A percentile compares a stretch with the other conserved stretches of the same genome.
These are phyloP conservation scores for Penicillium verrucosum DNA, from an alignment of 2,329 filamentous ascomycete genomes.

Conservation along the genomic window DNA sequence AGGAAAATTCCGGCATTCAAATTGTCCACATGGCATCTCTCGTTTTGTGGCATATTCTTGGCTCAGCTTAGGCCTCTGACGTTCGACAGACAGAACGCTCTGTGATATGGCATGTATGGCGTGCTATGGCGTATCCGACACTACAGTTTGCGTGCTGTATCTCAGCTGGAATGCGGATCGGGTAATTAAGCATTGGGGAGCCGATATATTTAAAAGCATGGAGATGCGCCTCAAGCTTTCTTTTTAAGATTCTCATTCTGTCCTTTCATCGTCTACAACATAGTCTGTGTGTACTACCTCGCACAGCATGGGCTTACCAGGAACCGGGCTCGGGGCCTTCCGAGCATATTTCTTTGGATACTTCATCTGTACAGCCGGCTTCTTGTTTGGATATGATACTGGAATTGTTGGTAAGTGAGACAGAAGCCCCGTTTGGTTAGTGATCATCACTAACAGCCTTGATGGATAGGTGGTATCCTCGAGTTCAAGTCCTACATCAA, in stretches of 20 bases:
- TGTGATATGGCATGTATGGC: constrained; percentile 9
- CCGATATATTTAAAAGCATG: constrained; percentile 1
- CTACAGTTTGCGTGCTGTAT: constrained; percentile 18
- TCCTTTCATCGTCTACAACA: not conserved
- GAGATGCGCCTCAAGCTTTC: not conserved
- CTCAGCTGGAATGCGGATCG: not conserved
- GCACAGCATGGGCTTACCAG: constrained; percentile 4
- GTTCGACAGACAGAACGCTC: not conserved
- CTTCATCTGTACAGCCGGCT: constrained; percentile 29
- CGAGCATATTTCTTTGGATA: constrained; percentile 26
- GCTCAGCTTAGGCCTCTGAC: not conserved
- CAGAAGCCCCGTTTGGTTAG: too few species aligned
- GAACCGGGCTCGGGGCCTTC: constrained; percentile 21
- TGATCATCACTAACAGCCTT: not conserved
- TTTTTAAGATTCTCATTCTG: not conserved
- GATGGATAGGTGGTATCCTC: constrained; percentile 40
- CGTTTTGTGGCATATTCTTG: not conserved
- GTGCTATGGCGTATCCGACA: constrained; percentile 23
- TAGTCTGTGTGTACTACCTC: not conserved
- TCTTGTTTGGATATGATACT: constrained; percentile 35
- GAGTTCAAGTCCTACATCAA: constrained; percentile 43
- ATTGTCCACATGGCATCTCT: not conserved
- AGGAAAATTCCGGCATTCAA: not conserved
- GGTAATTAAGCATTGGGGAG: not conserved
- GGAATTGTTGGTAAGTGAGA: constrained; percentile 30